A percentile compares a stretch with the other conserved stretches of the same genome.
Conservation (phyloP, 1,284 basidiomycete genomes). For the Gymnopus androsaceus region DNA sequence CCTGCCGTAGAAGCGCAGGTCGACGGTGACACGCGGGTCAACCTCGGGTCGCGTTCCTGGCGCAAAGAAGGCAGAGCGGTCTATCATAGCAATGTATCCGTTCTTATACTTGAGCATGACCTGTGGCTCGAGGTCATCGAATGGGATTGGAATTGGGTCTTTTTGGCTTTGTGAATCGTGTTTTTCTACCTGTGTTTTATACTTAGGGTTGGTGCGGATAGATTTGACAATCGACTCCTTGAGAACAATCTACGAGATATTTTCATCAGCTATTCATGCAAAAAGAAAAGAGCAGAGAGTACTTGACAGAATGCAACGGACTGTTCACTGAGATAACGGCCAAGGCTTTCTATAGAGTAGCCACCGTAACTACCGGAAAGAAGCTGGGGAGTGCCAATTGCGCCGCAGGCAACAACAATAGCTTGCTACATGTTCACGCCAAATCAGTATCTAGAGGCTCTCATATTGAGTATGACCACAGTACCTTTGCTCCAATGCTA, state of each 20-base stretch:
- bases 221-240: neutral
- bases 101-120: neutral
- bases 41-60: constrained; percentile 24
- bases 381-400: constrained; percentile 11
- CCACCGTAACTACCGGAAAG: constrained; percentile 1
- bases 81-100: neutral
- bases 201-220: neutral
- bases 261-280: neutral
- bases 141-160: constrained; percentile 20
- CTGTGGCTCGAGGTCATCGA: constrained; percentile 9
- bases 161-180: constrained; percentile 1
- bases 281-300: neutral
- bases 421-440: neutral
- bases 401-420: constrained; percentile 5
- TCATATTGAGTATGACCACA: too few species aligned
- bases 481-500: constrained; percentile 12
- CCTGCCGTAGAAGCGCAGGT: constrained; percentile 27
- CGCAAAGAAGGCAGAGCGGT: constrained; percentile 32
- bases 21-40: constrained; percentile 27
- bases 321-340: constrained; percentile 15
- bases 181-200: constrained; percentile 1
- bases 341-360: neutral
- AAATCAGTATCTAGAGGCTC: neutral
- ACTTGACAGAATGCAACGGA: constrained; percentile 17
- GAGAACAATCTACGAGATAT: neutral